Evolutionary conservation across 1,284 basidiomycete genomes (phyloP), one percentile per base, ranked within the genome.

Genomic region (Sporisorium exsertum): DNA sequence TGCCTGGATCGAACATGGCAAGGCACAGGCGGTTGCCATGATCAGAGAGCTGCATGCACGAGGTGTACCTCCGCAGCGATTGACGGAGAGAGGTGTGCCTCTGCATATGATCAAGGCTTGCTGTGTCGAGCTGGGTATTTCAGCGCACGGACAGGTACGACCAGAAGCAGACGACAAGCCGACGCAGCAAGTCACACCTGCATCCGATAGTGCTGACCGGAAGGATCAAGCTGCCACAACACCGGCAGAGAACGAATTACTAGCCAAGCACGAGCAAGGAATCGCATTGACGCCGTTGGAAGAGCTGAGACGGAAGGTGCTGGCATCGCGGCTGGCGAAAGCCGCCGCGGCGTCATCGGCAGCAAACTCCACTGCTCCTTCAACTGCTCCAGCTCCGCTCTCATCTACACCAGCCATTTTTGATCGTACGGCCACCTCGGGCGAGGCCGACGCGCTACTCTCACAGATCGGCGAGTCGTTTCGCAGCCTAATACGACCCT

Each of bases 321-420:
- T 76, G 5, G 68, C 68, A 8, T 72, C 68, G 7, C 60, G 64
- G 3, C 22, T 71, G 20, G 68, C 68, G 9, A 76, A 68, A 22
- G 73, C 42, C 3, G 54, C 56, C 6, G 58, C 65, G 5, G 62
- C 64, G 5, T 40, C 58, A 22, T 37, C 46, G 18, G 27, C 49
- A 22, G 50, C 53, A 15, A 22, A 5, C 10, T 16, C 33, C 22
- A 12, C 58, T n/a, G 40, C 27, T 29, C 2, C 26, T 8, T 16
- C 47, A n/a, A 26, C 49, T n/a, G 16, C 15, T 43, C n/a, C 40
- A 43, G 40, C 40, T 20, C 7, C 40, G 40, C 40, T 58, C 15
- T 22, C 54, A 20, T n/a, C 42, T n/a, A 35, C 37, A 22, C 42
- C 61, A 4, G 58, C 37, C 16, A 56, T 59, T 24, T 72, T 72